Conservation (phyloP, 148 eudicot species). For the Amaranthus palmeri region DNA sequence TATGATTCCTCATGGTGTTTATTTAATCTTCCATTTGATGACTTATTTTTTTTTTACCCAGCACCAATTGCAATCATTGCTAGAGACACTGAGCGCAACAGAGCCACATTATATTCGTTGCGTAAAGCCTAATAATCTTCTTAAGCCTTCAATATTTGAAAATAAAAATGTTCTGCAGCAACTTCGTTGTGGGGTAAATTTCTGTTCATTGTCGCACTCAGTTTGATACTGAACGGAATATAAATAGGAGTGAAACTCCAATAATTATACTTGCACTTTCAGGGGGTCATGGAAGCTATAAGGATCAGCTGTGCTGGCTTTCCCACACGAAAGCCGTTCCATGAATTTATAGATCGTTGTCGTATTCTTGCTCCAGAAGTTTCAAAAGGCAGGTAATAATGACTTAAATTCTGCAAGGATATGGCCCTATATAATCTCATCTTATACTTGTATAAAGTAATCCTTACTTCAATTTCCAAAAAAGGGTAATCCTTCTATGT, state of each 20-base stretch:
- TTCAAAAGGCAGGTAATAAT: slow-evolving; percentile 56
- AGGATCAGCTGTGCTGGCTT: slow-evolving; percentile 97
- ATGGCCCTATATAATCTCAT: not conserved
- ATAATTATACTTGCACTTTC: slow-evolving; percentile 16
- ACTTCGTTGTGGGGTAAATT: slow-evolving; percentile 88
- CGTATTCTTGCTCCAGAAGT: slow-evolving; percentile 71
- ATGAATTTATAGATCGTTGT: slow-evolving; percentile 70
- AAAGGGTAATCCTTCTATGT: not conserved
- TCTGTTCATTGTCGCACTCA: slow-evolving; percentile 10
- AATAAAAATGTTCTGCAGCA: slow-evolving; percentile 79
- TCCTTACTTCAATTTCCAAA: not conserved
- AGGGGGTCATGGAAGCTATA: slow-evolving; percentile 99
- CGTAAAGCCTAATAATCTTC: slow-evolving; percentile 90
- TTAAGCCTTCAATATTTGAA: slow-evolving; percentile 91
- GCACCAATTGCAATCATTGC: slow-evolving; percentile 90
- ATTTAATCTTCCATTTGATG: not conserved
- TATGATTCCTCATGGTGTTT: not conserved
- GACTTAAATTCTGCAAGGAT: not conserved
- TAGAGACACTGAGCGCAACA: slow-evolving; percentile 88
- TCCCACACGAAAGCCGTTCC: slow-evolving; percentile 79
- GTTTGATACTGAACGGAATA: not conserved
- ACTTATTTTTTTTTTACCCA: slow-evolving; percentile 30
- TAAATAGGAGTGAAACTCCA: not conserved
- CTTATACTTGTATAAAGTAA: not conserved
- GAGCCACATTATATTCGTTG: slow-evolving; percentile 97